These are phyloP conservation scores for Ustilago bromivora DNA, from an alignment of 1,284 basidiomycete species.

Conservation along the genomic window DNA sequence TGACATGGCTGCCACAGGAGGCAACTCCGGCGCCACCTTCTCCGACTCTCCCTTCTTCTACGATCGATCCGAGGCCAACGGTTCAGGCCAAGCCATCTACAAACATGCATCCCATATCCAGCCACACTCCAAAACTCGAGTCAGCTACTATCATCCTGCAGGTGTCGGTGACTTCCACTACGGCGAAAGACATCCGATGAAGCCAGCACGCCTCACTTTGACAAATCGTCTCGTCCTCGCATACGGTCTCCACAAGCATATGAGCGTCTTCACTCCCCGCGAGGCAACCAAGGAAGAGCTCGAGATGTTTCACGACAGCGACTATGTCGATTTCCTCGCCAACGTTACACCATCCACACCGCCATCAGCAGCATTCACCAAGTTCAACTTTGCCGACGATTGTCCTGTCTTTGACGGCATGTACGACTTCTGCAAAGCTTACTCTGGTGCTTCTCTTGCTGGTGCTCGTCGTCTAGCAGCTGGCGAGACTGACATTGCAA, in stretches of 20 bases:
- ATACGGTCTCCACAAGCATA: conserved; percentile 94
- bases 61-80: conserved; percentile 53
- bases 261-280: conserved; percentile 91
- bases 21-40: conserved; percentile 56
- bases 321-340: conserved; percentile 94
- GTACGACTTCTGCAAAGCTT: conserved; percentile 69
- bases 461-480: conserved; percentile 72
- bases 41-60: conserved; percentile 67
- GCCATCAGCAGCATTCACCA: conserved; percentile 60
- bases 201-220: conserved; percentile 91
- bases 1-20: conserved; percentile 49
- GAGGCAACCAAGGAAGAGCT: conserved; percentile 90
- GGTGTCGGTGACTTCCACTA: conserved; percentile 85
- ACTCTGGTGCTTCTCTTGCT: conserved; percentile 77
- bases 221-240: conserved; percentile 96
- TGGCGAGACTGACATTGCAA: conserved; percentile 91
- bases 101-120: conserved; percentile 52
- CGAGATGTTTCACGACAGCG: conserved; percentile 87
- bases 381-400: conserved; percentile 69
- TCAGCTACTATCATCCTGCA: conserved; percentile 95
- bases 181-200: conserved; percentile 97
- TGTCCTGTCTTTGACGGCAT: conserved; percentile 69
- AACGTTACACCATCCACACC: conserved; percentile 71
- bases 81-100: conserved; percentile 49
- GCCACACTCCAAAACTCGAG: conserved; percentile 74